Base-by-base conservation (phyloP, 306 rosid genomes). In the Medicago lupulina region DNA sequence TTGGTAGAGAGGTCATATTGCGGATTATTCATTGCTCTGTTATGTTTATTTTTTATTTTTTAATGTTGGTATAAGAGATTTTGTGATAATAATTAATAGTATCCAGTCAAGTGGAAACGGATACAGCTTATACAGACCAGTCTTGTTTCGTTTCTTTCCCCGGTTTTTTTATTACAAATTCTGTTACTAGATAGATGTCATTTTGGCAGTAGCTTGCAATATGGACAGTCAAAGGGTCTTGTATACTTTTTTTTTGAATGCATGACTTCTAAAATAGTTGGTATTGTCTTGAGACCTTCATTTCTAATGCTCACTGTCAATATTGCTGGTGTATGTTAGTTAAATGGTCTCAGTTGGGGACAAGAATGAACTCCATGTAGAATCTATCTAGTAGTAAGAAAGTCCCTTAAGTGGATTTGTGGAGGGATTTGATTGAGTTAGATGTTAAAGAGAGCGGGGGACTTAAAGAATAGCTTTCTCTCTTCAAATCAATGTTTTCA, bases 11-110 rank as follows among this genome's bases (percentile, higher is more conserved):
- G 47, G 55, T 66, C 44, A 44, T 49, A 54, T 61, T 67, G 80
- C 67, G 57, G 80, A 72, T 51, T 78, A 50, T 75, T 65, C 72
- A 62, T 66, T 76, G 47, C 76, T 67, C 44, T 62, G 62, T 67
- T 8, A 36, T 67, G 36, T 79, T 19, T 34, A 5, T 34, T 68
- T 39, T 58, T 57, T 23, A 23, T 23, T 59, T 65, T 73, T 62
- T 19, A 67, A 46, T 70, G 70, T 68, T 73, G 67, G 58, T 53
- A 51, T 39, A 25, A 73, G 12, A 39, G 80, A 53, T 36, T 41
- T 16, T 59, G 55, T 62, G 75, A 57, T 31, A 75, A n/a, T 58
- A 60, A 19, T 49, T 31, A 75, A n/a, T 58, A 60, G 31, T 49
- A 71, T 71, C 63, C 71, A 61, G 67, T 57, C 62, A 36, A 76